Base-by-base conservation (phyloP, 2,329 filamentous ascomycete genomes). In the Monilinia polystroma region DNA sequence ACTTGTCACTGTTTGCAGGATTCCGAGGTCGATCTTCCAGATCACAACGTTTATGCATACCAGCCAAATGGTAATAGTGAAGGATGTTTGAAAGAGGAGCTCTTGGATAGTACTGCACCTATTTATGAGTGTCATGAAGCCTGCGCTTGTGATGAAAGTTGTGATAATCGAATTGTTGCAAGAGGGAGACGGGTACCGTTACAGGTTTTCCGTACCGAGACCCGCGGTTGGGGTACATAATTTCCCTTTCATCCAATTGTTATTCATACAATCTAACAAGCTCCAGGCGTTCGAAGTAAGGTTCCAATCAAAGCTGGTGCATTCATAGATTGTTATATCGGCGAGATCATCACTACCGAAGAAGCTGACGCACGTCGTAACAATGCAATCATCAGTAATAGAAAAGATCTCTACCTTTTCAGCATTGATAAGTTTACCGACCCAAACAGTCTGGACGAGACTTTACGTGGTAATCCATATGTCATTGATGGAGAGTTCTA, bases 111-210 rank as follows among this genome's bases (percentile, higher is more conserved):
- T 35, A 81, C 84, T 51, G 76, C 83, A 45, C 85, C 89, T 0
- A 90, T 96, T 67, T 94, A 93, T 77, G 92, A 96, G 74, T 96
- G 92, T 75, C 92, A 95, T 72, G 79, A 83, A 2, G 84, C 83
- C 11, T 96, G 92, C 77, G 80, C 78, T 3, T 96, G 92, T 72
- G 83, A 82, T 2, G 74, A 77, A 0, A 71, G 79, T 23, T 96
- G 92, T 73, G 87, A 89, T 1, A 94, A 92, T 73, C 83, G 90
- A 6, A 87, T 93, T 0, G 91, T 95, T 0, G 90, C 92, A 74
- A 83, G 88, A 59, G 91, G 92, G 0, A 82, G 92, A 3, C 85
- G 83, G 56, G 81, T 95, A 0, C 84, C 87, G 2, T 79, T 96
- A 1, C 86, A 93, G 72, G 91, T 96, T 23, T 95, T 95, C 77